A percentile compares a stretch with the other conserved stretches of the same genome.
phyloP scores from a whole-genome alignment of 73 alveolate genomes.

The Paramecium bursaria region DNA sequence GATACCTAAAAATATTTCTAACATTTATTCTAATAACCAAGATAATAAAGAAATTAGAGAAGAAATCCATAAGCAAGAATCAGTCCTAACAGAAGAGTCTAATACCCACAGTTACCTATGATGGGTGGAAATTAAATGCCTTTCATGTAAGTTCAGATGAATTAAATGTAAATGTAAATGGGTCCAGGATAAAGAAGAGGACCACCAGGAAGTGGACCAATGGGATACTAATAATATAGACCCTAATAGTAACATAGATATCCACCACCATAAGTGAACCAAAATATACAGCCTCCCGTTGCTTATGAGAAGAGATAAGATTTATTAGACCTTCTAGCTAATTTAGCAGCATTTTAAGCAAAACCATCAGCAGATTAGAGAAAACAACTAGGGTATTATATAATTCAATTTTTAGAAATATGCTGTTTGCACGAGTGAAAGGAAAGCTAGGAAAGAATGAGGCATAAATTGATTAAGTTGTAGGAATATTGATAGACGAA shows the following conservation, averaged over 20 bases:
- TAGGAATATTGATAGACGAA: constrained; percentile 14
- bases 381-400: constrained; percentile 7
- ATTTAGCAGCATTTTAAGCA: background rate
- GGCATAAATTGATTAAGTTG: background rate
- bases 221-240: background rate
- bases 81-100: background rate
- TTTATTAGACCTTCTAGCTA: background rate
- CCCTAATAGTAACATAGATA: constrained; percentile 5
- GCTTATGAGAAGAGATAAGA: constrained; percentile 1
- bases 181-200: background rate
- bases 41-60: background rate
- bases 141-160: background rate
- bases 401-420: background rate
- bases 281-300: background rate
- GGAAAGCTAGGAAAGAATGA: background rate
- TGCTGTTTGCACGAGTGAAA: constrained; percentile 30
- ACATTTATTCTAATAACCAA: constrained; percentile 43
- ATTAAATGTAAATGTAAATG: background rate
- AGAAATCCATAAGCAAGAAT: background rate
- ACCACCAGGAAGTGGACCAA: background rate
- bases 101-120: background rate
- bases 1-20: constrained; percentile 3
- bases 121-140: too few species aligned
- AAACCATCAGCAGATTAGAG: constrained; percentile 6
- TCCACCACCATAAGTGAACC: constrained; percentile 33